A percentile compares a stretch with the other conserved stretches of the same genome.
These are phyloP conservation scores for Pistacia vera DNA, from an alignment of 345 rosid genomes.

Conservation along the genomic window DNA sequence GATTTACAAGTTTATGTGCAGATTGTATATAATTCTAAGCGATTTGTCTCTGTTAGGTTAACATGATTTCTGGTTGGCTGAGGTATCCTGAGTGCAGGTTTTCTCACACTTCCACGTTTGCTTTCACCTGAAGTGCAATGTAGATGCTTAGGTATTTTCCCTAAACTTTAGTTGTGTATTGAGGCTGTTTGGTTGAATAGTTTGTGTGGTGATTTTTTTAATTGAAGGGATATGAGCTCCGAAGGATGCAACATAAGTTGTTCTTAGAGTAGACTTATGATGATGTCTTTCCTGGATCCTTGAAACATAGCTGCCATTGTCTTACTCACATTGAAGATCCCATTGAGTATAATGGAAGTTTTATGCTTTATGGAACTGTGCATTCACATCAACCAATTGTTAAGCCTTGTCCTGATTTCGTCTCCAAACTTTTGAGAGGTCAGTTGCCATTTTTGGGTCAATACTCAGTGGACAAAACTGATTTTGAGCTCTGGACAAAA, in stretches of 20 bases:
- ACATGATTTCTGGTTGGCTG: constrained; percentile 10
- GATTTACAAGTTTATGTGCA: constrained; percentile 12
- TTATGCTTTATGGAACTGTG: constrained; percentile 9
- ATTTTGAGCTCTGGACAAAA: no score
- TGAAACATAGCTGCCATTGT: neutral
- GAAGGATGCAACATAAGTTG: neutral
- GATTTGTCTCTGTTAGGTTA: constrained; percentile 7
- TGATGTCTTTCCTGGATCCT: constrained; percentile 3
- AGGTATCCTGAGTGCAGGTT: constrained; percentile 6
- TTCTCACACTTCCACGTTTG: constrained; percentile 3
- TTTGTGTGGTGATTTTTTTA: constrained; percentile 4
- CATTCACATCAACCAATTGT: neutral
- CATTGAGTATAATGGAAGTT: neutral
- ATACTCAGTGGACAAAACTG: neutral
- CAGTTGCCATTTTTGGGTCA: neutral
- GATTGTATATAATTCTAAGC: neutral
- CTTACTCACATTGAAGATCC: neutral
- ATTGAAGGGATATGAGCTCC: constrained; percentile 6
- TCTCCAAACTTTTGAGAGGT: neutral
- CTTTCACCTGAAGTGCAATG: constrained; percentile 6
- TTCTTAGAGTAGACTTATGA: neutral
- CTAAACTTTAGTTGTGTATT: constrained; percentile 1
- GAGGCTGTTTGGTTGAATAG: constrained; percentile 6
- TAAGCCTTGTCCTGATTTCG: constrained; percentile 6
- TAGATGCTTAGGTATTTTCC: constrained; percentile 9